Conservation (phyloP, 2,329 filamentous ascomycete species). For the Stagonosporopsis tanaceti region DNA sequence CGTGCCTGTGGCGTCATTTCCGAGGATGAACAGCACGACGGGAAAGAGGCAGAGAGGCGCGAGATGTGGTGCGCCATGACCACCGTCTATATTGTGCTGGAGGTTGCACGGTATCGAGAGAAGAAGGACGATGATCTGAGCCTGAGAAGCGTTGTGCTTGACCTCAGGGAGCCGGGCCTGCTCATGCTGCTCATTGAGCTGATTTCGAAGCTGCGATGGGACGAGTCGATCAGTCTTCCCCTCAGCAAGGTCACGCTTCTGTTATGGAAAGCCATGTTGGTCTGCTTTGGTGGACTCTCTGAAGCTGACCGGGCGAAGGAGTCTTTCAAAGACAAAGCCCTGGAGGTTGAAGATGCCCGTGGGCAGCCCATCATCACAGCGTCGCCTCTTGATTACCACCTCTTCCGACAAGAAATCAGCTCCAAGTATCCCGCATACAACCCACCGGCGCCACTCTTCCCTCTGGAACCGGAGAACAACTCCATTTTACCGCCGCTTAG, state of each 20-base stretch:
- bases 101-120: constrained; percentile 51
- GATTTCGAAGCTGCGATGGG: constrained; percentile 62
- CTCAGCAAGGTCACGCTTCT: constrained; percentile 71
- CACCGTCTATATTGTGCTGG: constrained; percentile 59
- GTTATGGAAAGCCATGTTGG: constrained; percentile 89
- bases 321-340: constrained; percentile 67
- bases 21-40: constrained; percentile 38
- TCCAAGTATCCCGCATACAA: constrained; percentile 98
- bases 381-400: constrained; percentile 93
- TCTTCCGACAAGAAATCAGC: constrained; percentile 94
- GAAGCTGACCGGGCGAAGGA: constrained; percentile 78
- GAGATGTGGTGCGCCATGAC: constrained; percentile 61
- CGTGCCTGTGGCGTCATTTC: constrained; percentile 41
- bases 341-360: constrained; percentile 64
- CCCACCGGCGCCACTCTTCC: constrained; percentile 81
- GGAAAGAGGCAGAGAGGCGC: constrained; percentile 50
- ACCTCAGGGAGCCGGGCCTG: constrained; percentile 64
- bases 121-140: constrained; percentile 58
- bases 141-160: constrained; percentile 52
- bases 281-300: constrained; percentile 81
- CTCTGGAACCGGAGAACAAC: constrained; percentile 88
- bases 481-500: constrained; percentile 87
- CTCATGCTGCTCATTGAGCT: constrained; percentile 74
- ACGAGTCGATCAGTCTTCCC: constrained; percentile 67
- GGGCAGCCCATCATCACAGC: constrained; percentile 85